Conservation (phyloP, 768 basidiomycete species). For the Lactifluus echinatus region DNA sequence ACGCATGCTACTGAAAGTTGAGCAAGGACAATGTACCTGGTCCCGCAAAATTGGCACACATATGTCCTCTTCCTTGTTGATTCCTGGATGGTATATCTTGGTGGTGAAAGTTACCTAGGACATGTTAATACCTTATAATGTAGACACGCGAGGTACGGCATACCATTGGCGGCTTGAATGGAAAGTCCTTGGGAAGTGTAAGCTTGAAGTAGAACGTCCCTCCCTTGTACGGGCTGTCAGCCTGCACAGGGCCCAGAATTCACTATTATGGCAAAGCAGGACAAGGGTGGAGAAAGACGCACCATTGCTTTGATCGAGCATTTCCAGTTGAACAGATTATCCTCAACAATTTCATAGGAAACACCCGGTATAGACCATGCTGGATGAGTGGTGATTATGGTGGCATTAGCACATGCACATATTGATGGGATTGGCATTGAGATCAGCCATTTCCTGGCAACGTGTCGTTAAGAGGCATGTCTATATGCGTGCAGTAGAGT, state of each 20-base stretch:
- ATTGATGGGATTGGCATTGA: constrained; percentile 54
- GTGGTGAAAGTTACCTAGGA: constrained; percentile 71
- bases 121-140: constrained; percentile 5
- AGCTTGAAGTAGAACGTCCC: constrained; percentile 73
- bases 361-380: constrained; percentile 41
- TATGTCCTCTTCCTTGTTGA: constrained; percentile 82
- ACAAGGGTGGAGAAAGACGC: constrained; percentile 29
- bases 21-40: constrained; percentile 42
- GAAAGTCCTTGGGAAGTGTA: constrained; percentile 68
- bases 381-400: constrained; percentile 7
- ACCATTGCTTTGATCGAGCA: constrained; percentile 71
- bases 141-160: background rate
- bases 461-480: background rate
- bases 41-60: constrained; percentile 80
- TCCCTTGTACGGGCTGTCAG: constrained; percentile 74
- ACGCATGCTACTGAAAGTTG: background rate
- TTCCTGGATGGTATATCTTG: constrained; percentile 85
- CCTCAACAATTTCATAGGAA: constrained; percentile 52
- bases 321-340: constrained; percentile 71
- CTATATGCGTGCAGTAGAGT: background rate
- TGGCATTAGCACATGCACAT: constrained; percentile 32
- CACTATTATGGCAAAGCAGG: constrained; percentile 8
- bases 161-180: constrained; percentile 81
- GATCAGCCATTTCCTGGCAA: constrained; percentile 57
- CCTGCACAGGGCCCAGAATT: background rate